A percentile compares a stretch with the other conserved stretches of the same genome.
These are phyloP conservation scores for Stipa capillata DNA, from an alignment of 176 grass and related monocot species.

Conservation along the genomic window DNA sequence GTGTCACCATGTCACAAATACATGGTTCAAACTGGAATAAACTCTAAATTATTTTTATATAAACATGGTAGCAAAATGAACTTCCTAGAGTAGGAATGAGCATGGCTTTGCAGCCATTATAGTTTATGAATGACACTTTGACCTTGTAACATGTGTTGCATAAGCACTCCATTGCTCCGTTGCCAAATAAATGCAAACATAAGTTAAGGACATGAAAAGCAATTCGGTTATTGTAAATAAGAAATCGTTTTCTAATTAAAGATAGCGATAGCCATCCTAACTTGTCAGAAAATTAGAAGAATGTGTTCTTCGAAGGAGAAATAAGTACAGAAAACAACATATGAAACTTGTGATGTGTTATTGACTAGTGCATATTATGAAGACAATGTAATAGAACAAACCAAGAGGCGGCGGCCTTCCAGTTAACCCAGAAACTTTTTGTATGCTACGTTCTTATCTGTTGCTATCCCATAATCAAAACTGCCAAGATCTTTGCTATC, in stretches of 20 bases:
- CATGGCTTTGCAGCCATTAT: not conserved
- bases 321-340: not conserved
- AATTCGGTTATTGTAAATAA: not conserved
- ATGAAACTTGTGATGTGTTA: not conserved
- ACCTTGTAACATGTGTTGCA: not conserved
- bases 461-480: conserved; percentile 77
- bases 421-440: conserved; percentile 56
- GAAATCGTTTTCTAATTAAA: not conserved
- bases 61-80: not conserved
- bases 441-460: conserved; percentile 67
- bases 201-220: not conserved
- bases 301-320: not conserved
- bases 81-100: not conserved
- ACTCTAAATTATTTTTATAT: not conserved
- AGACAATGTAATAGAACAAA: conserved; percentile 24
- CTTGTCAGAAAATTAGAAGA: not conserved
- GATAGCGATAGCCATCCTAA: not conserved
- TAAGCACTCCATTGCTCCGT: not conserved
- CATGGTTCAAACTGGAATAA: too few relatives aligned
- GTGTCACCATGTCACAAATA: too few relatives aligned
- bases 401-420: conserved; percentile 74
- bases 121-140: not conserved
- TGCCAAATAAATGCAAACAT: too few relatives aligned
- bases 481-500: conserved; percentile 65
- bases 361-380: not conserved